Conservation (phyloP, 441 rosid species). For the Pelargonium australe region DNA sequence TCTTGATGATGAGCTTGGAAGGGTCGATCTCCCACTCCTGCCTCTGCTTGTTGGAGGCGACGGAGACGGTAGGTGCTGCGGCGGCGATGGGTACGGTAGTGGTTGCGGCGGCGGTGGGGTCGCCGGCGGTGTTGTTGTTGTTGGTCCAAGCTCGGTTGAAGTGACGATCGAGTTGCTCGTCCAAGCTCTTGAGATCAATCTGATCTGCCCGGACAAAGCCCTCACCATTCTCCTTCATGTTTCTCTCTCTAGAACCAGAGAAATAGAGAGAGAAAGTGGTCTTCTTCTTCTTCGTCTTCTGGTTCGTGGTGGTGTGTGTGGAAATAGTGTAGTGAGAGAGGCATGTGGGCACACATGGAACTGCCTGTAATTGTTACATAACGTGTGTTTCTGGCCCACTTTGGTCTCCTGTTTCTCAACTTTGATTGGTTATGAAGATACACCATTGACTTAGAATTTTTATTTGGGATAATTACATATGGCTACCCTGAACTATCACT, state of each 20-base stretch:
- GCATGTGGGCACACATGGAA: conserved; percentile 1
- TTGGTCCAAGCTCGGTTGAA: conserved; percentile 60
- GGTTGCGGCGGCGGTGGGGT: conserved; percentile 18
- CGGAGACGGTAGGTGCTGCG: conserved; percentile 4
- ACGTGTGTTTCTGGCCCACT: too few relatives aligned
- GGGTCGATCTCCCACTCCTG: conserved; percentile 95
- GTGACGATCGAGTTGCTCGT: conserved; percentile 84
- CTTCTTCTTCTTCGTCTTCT: too few relatives aligned
- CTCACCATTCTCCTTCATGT: conserved; percentile 63
- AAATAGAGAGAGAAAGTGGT: too few relatives aligned
- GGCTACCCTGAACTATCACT: too few relatives aligned
- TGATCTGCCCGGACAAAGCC: conserved; percentile 90
- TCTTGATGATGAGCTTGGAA: conserved; percentile 65
- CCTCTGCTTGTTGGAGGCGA: conserved; percentile 36
- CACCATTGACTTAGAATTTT: not conserved
- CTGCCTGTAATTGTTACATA: not conserved
- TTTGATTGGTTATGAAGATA: not conserved
- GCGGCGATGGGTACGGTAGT: not conserved
- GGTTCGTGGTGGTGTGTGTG: not conserved
- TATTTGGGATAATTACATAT: too few relatives aligned
- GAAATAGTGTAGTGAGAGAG: not conserved
- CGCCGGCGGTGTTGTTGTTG: conserved; percentile 46
- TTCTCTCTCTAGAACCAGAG: not conserved
- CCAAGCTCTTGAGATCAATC: conserved; percentile 91
- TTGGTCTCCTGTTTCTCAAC: not conserved